Percentiles rank a stretch among this genome's conserved stretches.
Conservation (phyloP, 768 basidiomycete species). For the Naematelia encephala region DNA sequence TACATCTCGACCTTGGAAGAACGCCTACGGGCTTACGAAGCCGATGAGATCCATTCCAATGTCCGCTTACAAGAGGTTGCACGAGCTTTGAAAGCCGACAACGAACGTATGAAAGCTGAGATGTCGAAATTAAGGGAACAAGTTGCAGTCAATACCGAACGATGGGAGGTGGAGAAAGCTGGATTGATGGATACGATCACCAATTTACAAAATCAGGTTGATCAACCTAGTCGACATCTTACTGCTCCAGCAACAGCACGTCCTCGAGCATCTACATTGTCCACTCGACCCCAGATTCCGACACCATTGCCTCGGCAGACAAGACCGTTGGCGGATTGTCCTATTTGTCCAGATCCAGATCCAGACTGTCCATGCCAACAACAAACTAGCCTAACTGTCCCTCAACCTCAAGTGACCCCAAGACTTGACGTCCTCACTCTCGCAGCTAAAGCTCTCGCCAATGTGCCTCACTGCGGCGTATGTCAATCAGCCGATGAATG, state of each 20-base stretch:
- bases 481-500: slow-evolving; percentile 38
- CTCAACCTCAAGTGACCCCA: background rate
- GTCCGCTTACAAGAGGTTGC: slow-evolving; percentile 45
- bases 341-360: slow-evolving; percentile 46
- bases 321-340: slow-evolving; percentile 24
- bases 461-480: slow-evolving; percentile 24
- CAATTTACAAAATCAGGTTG: slow-evolving; percentile 5
- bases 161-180: slow-evolving; percentile 15
- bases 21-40: slow-evolving; percentile 38
- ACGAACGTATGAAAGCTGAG: slow-evolving; percentile 37
- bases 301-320: background rate
- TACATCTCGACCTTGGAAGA: slow-evolving; percentile 43
- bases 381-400: background rate
- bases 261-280: background rate
- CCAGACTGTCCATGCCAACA: slow-evolving; percentile 46
- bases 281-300: background rate
- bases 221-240: background rate
- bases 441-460: background rate
- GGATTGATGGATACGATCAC: slow-evolving; percentile 6
- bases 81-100: slow-evolving; percentile 38
- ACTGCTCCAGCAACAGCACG: background rate
- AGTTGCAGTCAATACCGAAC: background rate
- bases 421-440: background rate
- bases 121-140: background rate
- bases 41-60: slow-evolving; percentile 44